Percentiles rank a stretch among this genome's conserved stretches.
Evolutionary conservation across 352 stramenopile genomes (phyloP).

Genomic region (Phytophthora sp.): DNA sequence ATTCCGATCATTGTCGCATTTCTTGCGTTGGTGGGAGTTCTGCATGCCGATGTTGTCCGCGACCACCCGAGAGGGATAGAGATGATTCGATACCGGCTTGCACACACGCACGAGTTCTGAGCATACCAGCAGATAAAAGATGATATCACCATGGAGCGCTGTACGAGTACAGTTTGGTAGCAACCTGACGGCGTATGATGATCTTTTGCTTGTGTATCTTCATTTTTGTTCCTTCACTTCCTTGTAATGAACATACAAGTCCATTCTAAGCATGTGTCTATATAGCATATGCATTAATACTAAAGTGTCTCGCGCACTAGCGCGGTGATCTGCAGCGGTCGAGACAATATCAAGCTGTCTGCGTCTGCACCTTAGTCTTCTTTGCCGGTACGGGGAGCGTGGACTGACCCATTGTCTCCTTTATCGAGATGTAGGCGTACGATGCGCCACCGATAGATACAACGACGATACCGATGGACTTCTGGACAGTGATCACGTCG

Average conservation of each 20-base stretch:
- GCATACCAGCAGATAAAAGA: slow-evolving; percentile 17
- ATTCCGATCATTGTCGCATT: slow-evolving; percentile 68
- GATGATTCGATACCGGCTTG: slow-evolving; percentile 50
- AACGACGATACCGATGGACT: slow-evolving; percentile 70
- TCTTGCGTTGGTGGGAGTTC: slow-evolving; percentile 51
- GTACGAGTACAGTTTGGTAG: slow-evolving; percentile 14
- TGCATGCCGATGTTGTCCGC: slow-evolving; percentile 62
- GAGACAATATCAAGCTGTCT: slow-evolving; percentile 28
- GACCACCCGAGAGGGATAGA: slow-evolving; percentile 45
- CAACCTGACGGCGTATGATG: slow-evolving; percentile 7
- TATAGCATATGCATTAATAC: slow-evolving; percentile 38
- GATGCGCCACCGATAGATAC: slow-evolving; percentile 68
- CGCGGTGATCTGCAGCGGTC: slow-evolving; percentile 12
- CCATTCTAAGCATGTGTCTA: slow-evolving; percentile 32
- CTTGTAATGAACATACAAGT: slow-evolving; percentile 23
- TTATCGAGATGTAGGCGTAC: slow-evolving; percentile 83
- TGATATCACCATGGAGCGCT: background rate
- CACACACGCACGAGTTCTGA: slow-evolving; percentile 40
- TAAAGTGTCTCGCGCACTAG: too few species aligned
- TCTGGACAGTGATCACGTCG: slow-evolving; percentile 73
- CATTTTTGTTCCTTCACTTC: slow-evolving; percentile 12
- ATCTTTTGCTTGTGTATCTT: slow-evolving; percentile 25
- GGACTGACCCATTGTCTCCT: slow-evolving; percentile 67
- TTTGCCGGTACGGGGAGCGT: slow-evolving; percentile 46
- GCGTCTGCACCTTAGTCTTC: slow-evolving; percentile 29